Conservation (phyloP, 169 alveolate genomes). For the Amoebophrya sp. region DNA sequence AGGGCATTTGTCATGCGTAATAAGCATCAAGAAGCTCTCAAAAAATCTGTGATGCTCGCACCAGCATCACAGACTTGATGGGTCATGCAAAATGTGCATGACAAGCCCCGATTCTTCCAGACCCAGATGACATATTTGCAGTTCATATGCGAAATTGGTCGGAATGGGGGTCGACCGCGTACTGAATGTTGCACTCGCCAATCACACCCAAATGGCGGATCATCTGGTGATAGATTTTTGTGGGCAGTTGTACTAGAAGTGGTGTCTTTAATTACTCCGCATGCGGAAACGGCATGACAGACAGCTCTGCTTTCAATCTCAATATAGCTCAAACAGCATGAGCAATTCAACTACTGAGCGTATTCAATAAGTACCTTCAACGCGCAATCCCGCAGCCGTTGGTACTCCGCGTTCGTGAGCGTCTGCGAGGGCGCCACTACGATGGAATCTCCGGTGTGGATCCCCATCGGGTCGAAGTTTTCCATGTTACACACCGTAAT, state of each 20-base stretch:
- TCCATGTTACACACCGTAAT: slow-evolving; percentile 80
- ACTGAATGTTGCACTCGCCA: slow-evolving; percentile 82
- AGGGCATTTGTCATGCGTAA: too few relatives aligned
- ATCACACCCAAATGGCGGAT: slow-evolving; percentile 71
- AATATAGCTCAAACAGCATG: too few relatives aligned
- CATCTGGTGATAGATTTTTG: neutral
- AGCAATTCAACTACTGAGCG: too few relatives aligned
- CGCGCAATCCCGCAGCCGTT: slow-evolving; percentile 67
- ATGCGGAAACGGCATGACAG: neutral
- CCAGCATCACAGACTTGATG: too few relatives aligned
- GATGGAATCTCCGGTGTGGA: slow-evolving; percentile 84
- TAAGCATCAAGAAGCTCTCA: too few relatives aligned
- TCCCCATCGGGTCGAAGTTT: slow-evolving; percentile 79
- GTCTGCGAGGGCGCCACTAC: slow-evolving; percentile 86
- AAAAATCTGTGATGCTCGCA: too few relatives aligned
- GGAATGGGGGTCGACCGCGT: slow-evolving; percentile 72
- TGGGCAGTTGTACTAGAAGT: neutral
- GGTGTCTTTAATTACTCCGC: too few relatives aligned
- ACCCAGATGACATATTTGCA: too few relatives aligned
- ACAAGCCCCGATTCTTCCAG: too few relatives aligned
- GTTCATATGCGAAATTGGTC: slow-evolving; percentile 68
- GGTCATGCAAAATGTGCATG: too few relatives aligned
- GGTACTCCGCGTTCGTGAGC: slow-evolving; percentile 67
- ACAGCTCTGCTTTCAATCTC: neutral
- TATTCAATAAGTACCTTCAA: slow-evolving; percentile 55